These are phyloP conservation scores for Coemansia sp. DNA, from an alignment of 192 early-diverging fungal species.

Conservation along the genomic window DNA sequence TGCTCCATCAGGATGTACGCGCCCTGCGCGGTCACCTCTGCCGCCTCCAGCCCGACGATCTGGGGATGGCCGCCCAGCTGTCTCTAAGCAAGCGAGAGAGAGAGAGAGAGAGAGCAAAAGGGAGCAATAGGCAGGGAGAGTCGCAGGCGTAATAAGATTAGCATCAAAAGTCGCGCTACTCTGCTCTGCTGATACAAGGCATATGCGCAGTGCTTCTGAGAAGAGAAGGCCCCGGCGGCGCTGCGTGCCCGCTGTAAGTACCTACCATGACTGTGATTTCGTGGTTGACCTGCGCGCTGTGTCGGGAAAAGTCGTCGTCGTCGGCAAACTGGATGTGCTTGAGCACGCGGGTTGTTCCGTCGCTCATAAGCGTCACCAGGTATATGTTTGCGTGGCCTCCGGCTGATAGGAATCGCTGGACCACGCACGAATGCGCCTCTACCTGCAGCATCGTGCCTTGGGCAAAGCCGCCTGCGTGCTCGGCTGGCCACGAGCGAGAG, in stretches of 20 bases:
- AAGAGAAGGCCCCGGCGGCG: neutral
- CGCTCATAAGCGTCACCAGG: constrained; percentile 59
- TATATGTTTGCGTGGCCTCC: constrained; percentile 93
- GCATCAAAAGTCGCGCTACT: neutral
- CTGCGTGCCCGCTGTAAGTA: neutral
- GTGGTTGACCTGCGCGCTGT: constrained; percentile 60
- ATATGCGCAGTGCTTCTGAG: neutral
- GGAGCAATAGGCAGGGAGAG: neutral
- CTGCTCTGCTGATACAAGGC: no score
- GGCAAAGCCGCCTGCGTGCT: constrained; percentile 8
- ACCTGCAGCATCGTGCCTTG: constrained; percentile 49
- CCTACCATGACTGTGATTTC: constrained; percentile 75
- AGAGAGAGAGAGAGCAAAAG: no score
- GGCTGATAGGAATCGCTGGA: constrained; percentile 39
- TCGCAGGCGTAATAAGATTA: neutral
- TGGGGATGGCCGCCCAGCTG: constrained; percentile 73
- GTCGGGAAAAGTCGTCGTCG: constrained; percentile 65
- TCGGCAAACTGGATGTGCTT: constrained; percentile 61
- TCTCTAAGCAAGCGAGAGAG: constrained; percentile 36
- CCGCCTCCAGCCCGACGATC: constrained; percentile 78
- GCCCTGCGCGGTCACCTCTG: constrained; percentile 59
- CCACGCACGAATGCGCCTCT: constrained; percentile 33
- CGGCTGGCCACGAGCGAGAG: constrained; percentile 1
- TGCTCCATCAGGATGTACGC: constrained; percentile 92
- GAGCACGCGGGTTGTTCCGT: constrained; percentile 64